Percentiles rank a stretch among this genome's conserved stretches.
Evolutionary conservation across 805 yeast genomes (phyloP).

Genomic region (Kockiozyma suomiensis): DNA sequence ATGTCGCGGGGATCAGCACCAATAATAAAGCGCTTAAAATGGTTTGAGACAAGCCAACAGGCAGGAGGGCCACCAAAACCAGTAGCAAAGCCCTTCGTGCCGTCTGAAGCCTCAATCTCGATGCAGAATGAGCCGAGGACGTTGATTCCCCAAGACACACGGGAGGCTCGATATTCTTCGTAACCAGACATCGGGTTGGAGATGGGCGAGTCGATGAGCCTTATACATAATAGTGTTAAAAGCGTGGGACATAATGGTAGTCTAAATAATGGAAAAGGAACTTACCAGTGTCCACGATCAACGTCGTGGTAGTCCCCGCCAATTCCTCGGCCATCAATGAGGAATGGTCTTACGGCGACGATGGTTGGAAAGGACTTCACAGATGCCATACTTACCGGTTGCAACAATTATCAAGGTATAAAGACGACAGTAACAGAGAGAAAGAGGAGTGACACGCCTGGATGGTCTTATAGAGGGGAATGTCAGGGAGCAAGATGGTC

Average conservation of each 20-base stretch:
- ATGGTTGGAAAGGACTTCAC: conserved; percentile 47
- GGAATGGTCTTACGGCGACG: conserved; percentile 49
- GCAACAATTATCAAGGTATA: too few relatives aligned
- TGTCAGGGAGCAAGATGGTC: not conserved
- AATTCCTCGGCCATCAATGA: conserved; percentile 50
- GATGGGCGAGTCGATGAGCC: conserved; percentile 49
- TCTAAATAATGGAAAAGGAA: not conserved
- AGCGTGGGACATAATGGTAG: not conserved
- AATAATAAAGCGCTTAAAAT: conserved; percentile 51
- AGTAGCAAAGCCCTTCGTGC: conserved; percentile 54
- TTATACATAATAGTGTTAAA: not conserved
- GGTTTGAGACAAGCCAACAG: conserved; percentile 52
- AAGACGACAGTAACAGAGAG: not conserved
- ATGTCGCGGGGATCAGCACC: conserved; percentile 54
- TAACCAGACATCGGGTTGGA: conserved; percentile 56
- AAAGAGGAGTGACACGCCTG: not conserved
- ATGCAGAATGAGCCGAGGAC: conserved; percentile 55
- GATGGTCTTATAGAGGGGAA: not conserved
- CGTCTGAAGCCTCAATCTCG: conserved; percentile 53
- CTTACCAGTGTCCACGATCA: conserved; percentile 51
- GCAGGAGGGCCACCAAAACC: conserved; percentile 58
- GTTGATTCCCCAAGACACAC: conserved; percentile 56
- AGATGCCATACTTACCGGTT: too few relatives aligned
- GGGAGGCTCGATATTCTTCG: conserved; percentile 49
- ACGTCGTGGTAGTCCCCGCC: conserved; percentile 59